phyloP scores from a whole-genome alignment of 2,329 filamentous ascomycete species.

The Arthrocladium fulminans region DNA sequence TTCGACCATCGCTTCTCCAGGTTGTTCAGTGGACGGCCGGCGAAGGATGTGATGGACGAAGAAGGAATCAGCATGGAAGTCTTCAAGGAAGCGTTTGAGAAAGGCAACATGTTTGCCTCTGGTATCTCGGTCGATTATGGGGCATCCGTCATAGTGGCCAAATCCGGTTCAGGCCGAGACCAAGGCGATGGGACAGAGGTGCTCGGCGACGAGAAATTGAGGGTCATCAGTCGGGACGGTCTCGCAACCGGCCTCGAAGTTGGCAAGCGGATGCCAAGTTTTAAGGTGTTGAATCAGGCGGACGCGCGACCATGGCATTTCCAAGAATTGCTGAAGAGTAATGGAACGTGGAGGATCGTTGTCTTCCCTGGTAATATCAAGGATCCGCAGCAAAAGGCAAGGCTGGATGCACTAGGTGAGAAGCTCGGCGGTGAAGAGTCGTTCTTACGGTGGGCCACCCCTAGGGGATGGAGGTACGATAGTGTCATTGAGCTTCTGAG shows the following conservation, averaged over 20 bases:
- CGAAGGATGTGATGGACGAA: constrained; percentile 51
- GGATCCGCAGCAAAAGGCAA: constrained; percentile 33
- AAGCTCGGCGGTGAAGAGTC: constrained; percentile 30
- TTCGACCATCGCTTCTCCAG: constrained; percentile 48
- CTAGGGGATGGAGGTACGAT: constrained; percentile 32
- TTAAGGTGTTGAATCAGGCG: constrained; percentile 29
- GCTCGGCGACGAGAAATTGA: constrained; percentile 19
- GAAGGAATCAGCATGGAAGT: constrained; percentile 54
- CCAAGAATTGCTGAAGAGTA: constrained; percentile 29
- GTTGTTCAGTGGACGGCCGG: constrained; percentile 50
- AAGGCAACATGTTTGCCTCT: constrained; percentile 52
- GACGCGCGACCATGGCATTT: constrained; percentile 34
- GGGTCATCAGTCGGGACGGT: constrained; percentile 12
- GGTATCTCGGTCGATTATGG: constrained; percentile 52
- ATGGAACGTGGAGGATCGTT: constrained; percentile 32
- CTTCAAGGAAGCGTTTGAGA: constrained; percentile 53
- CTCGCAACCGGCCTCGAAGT: constrained; percentile 25
- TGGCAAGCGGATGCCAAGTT: constrained; percentile 29
- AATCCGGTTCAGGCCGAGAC: constrained; percentile 36
- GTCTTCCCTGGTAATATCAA: constrained; percentile 55
- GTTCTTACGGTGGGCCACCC: constrained; percentile 41
- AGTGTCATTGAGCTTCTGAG: constrained; percentile 52
- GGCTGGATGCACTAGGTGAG: constrained; percentile 42
- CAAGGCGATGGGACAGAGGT: constrained; percentile 43
- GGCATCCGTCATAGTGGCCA: constrained; percentile 48